Conservation (phyloP, 2,329 filamentous ascomycete species). For the Sporothrix curviconia region DNA sequence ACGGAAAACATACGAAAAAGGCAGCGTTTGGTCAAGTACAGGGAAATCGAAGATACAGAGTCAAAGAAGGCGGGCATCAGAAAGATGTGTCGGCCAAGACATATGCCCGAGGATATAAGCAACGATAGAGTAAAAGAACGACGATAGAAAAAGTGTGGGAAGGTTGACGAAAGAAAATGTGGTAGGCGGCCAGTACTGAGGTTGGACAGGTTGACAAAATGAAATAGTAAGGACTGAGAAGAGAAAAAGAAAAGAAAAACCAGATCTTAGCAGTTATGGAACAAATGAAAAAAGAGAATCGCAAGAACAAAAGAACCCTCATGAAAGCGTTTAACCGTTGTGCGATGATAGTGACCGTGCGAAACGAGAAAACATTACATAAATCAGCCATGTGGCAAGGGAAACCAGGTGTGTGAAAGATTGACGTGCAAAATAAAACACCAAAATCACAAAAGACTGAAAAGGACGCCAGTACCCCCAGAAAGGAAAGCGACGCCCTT, state of each 20-base stretch:
- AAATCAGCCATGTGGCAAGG: not conserved
- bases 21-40: too few relatives aligned
- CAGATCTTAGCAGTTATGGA: too few relatives aligned
- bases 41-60: too few relatives aligned
- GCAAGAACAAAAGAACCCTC: not conserved
- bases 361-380: constrained; percentile 5
- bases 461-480: not conserved
- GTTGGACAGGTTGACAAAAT: not conserved
- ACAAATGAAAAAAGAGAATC: not conserved
- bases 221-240: not conserved
- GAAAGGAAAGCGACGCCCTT: not conserved
- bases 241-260: too few relatives aligned
- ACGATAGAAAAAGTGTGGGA: not conserved
- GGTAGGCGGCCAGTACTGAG: not conserved
- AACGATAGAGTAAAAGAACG: not conserved
- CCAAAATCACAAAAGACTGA: not conserved
- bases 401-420: not conserved
- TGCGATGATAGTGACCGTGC: not conserved
- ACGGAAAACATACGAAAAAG: too few relatives aligned
- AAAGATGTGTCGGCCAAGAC: too few relatives aligned
- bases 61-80: too few relatives aligned
- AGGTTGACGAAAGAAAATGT: not conserved
- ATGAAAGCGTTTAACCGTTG: constrained; percentile 2
- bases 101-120: too few relatives aligned
- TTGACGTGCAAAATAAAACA: not conserved